These are phyloP conservation scores for Pseudopyricularia javanii DNA, from an alignment of 2,329 filamentous ascomycete species.

Conservation along the genomic window DNA sequence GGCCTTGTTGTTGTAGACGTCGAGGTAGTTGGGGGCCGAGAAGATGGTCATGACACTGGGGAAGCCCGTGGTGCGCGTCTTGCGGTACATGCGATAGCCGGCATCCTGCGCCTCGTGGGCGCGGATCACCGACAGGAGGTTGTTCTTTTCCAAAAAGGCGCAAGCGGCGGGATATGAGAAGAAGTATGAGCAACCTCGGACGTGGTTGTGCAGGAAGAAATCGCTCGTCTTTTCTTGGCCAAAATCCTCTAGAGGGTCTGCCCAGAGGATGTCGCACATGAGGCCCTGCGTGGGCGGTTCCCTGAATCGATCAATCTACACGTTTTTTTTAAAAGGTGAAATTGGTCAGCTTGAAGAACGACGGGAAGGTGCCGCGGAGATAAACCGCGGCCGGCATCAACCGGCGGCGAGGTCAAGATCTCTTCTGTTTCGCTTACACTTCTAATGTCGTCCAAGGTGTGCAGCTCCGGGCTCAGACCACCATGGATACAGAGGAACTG, in stretches of 20 bases:
- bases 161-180: slow-evolving; percentile 97
- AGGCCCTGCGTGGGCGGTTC: slow-evolving; percentile 94
- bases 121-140: slow-evolving; percentile 89
- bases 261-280: slow-evolving; percentile 99
- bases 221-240: slow-evolving; percentile 97
- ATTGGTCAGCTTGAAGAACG: background rate
- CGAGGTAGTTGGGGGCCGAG: slow-evolving; percentile 95
- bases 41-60: slow-evolving; percentile 99
- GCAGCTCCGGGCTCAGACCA: slow-evolving; percentile 86
- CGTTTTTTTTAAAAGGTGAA: too few species aligned
- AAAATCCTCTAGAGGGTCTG: slow-evolving; percentile 94
- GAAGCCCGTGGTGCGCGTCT: slow-evolving; percentile 95
- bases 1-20: slow-evolving; percentile 99
- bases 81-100: slow-evolving; percentile 97
- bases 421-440: slow-evolving; percentile 47
- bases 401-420: too few species aligned
- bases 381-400: too few species aligned
- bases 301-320: slow-evolving; percentile 91
- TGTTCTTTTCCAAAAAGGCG: slow-evolving; percentile 97
- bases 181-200: slow-evolving; percentile 97
- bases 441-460: slow-evolving; percentile 90
- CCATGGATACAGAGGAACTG: slow-evolving; percentile 98
- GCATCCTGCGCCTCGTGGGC: slow-evolving; percentile 98
- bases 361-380: too few species aligned
- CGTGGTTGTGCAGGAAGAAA: slow-evolving; percentile 96